These are phyloP conservation scores for Excoecaria cochinchinensis DNA, from an alignment of 345 rosid genomes.

Conservation along the genomic window DNA sequence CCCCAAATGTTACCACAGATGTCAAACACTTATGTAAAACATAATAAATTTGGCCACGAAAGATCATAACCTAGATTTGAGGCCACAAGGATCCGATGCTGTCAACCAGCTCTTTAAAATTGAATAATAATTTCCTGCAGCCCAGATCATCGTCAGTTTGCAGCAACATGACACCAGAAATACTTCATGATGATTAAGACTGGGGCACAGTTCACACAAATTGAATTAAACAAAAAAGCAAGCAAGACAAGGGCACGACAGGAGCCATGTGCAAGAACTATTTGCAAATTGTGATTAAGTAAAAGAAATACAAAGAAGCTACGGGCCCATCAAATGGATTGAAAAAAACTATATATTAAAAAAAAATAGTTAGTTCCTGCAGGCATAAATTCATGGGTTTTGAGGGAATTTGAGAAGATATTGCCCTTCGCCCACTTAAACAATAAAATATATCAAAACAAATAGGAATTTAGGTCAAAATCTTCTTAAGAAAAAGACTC, in stretches of 20 bases:
- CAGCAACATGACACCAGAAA: constrained; percentile 26
- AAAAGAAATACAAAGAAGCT: not conserved
- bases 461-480: not conserved
- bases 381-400: not conserved
- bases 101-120: constrained; percentile 61
- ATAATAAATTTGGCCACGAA: constrained; percentile 34
- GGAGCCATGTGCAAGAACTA: not conserved
- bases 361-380: not conserved
- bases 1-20: not conserved
- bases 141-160: constrained; percentile 43
- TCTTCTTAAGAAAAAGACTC: not conserved
- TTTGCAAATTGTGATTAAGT: not conserved
- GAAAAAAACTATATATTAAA: not conserved
- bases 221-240: not conserved
- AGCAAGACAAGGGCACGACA: not conserved
- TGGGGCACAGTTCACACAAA: not conserved
- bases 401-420: not conserved
- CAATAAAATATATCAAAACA: not conserved
- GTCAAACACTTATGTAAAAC: constrained; percentile 6
- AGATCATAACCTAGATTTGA: constrained; percentile 55
- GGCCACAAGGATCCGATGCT: constrained; percentile 44
- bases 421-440: not conserved
- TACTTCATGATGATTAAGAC: not conserved
- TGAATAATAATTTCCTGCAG: constrained; percentile 49
- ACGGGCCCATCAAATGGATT: not conserved